Evolutionary conservation across 2,329 filamentous ascomycete genomes (phyloP), one percentile per base, ranked within the genome.

Genomic region (Tolypocladium paradoxum): DNA sequence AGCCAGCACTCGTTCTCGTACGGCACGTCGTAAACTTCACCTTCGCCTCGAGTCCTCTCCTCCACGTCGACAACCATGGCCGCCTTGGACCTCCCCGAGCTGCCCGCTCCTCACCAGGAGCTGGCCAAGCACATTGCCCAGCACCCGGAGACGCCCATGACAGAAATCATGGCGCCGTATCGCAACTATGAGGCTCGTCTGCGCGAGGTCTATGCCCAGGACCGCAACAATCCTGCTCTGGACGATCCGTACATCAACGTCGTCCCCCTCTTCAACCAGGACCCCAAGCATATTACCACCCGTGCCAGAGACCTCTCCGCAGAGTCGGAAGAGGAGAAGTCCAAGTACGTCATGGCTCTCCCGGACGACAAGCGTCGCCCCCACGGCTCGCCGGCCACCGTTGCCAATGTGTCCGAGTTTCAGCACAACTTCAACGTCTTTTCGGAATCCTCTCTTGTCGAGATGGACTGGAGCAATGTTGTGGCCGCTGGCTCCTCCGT

Each of bases 401-500:
- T 91, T 0, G 65, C 75, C 27, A 78, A 78, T 14, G 64, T 93
- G 47, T 76, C 79, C 48, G 83, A 88, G 33, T 95, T 93, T 61
- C 82, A 84, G 64, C 79, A 81, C 49, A 92, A 93, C 68, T 92
- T 95, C 69, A 80, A 80, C 54, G 66, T 95, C 54, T 95, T 95
- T 64, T 90, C 85, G 1, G 90, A 95, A 68, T 86, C 82, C 2
- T 84, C 87, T 0, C 72, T 95, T 31, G 76, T 76, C 33, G 88
- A 92, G 49, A 66, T 95, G 59, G 82, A 92, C 64, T 95, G 89
- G 89, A 82, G 70, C 63, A 93, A 93, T 64, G 82, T 95, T 18
- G 83, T 93, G 18, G 90, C 82, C 33, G 87, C 88, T 40, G 90
- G 90, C 12, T 91, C 86, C 49, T 84, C 88, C 1, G 89, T 92